Percentiles rank a stretch among this genome's conserved stretches.
phyloP scores from a whole-genome alignment of 768 basidiomycete genomes.

The Neoboletus brunneissimus region DNA sequence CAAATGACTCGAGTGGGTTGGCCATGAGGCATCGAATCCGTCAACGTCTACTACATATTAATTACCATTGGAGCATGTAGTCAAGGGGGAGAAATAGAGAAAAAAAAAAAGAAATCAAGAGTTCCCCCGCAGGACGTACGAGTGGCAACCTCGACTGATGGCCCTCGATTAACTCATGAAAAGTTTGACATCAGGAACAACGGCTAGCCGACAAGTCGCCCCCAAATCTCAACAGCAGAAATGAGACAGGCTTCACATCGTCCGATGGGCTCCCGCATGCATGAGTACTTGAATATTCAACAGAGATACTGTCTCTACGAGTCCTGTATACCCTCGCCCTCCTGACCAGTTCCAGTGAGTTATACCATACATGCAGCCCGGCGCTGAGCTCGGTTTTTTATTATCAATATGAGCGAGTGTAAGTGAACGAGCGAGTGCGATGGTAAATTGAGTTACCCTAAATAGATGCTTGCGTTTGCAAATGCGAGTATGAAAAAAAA shows the following conservation, averaged over 20 bases:
- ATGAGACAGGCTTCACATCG: neutral
- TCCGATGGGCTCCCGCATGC: neutral
- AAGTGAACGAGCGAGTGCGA: conserved; percentile 9
- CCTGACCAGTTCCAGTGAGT: too few relatives aligned
- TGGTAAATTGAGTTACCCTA: conserved; percentile 9
- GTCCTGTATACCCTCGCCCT: neutral
- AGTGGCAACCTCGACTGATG: neutral
- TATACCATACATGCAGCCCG: neutral
- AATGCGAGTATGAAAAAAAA: neutral
- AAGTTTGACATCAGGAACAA: too few relatives aligned
- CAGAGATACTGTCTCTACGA: neutral
- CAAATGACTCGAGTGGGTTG: too few relatives aligned
- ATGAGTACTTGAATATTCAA: neutral
- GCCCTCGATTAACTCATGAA: too few relatives aligned
- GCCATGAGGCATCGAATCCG: too few relatives aligned
- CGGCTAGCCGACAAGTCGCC: neutral
- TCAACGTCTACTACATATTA: too few relatives aligned
- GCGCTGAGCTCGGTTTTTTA: neutral
- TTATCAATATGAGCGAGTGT: neutral
- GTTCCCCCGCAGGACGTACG: too few relatives aligned
- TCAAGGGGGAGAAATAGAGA: too few relatives aligned
- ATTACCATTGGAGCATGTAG: too few relatives aligned
- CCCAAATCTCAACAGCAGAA: neutral
- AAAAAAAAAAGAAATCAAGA: too few relatives aligned
- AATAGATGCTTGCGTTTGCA: conserved; percentile 1